Evolutionary conservation across 176 grass and related monocot genomes (phyloP).

Genomic region (Aegilops bicornis): DNA sequence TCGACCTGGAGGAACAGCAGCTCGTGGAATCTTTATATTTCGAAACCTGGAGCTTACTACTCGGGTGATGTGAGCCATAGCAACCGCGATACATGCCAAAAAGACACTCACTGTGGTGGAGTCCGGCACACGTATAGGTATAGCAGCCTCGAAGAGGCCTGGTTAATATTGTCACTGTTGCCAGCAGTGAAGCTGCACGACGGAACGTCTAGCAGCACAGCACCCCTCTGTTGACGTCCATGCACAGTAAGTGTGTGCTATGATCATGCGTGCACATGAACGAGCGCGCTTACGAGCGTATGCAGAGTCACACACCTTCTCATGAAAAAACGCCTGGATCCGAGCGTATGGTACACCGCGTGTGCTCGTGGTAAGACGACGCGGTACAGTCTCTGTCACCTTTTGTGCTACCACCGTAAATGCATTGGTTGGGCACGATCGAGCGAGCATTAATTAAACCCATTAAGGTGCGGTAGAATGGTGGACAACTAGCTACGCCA

Average conservation of each 20-base stretch:
- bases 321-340: not conserved
- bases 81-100: not conserved
- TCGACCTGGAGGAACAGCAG: not conserved
- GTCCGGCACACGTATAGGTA: not conserved
- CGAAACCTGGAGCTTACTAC: not conserved
- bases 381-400: not conserved
- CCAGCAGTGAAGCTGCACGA: not conserved
- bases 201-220: not conserved
- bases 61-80: too few relatives aligned
- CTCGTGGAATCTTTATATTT: not conserved
- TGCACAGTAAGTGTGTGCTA: too few relatives aligned
- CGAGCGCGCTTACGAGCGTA: not conserved
- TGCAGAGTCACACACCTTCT: not conserved
- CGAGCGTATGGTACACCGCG: not conserved
- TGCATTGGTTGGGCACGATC: not conserved
- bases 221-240: not conserved
- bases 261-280: too few relatives aligned
- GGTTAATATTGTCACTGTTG: not conserved
- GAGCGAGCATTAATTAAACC: not conserved
- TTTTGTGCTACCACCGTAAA: not conserved
- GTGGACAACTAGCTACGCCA: too few relatives aligned
- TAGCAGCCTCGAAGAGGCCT: not conserved
- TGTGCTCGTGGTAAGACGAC: not conserved
- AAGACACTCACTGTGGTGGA: not conserved
- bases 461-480: too few relatives aligned